Evolutionary conservation across 2,329 filamentous ascomycete species (phyloP).

Genomic region (Hymenoscyphus salicellus): DNA sequence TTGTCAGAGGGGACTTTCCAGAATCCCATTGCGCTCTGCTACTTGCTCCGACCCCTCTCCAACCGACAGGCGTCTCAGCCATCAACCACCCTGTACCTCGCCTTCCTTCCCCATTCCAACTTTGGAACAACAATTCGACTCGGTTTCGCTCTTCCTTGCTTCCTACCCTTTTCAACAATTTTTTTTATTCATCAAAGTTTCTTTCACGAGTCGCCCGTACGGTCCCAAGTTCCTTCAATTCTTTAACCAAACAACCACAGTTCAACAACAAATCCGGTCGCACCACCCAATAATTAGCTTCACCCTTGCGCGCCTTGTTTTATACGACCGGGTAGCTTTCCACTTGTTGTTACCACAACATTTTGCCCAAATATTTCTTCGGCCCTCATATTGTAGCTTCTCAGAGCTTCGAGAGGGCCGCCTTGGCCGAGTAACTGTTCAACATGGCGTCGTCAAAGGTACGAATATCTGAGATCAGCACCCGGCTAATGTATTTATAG

Average conservation of each 20-base stretch:
- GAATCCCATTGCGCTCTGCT: conserved; percentile 1
- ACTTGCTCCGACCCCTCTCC: neutral
- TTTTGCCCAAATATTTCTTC: conserved; percentile 25
- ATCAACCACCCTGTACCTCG: conserved; percentile 4
- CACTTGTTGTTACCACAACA: conserved; percentile 26
- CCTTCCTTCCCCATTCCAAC: conserved; percentile 4
- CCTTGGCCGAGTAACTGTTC: conserved; percentile 36
- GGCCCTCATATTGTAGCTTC: conserved; percentile 37
- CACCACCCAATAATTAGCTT: conserved; percentile 6
- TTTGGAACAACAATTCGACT: neutral
- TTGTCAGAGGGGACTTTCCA: neutral
- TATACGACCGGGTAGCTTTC: conserved; percentile 28
- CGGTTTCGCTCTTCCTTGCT: conserved; percentile 16
- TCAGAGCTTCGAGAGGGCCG: conserved; percentile 37
- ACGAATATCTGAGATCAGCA: conserved; percentile 35
- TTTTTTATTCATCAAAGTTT: neutral
- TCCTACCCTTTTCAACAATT: conserved; percentile 8
- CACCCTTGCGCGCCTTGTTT: conserved; percentile 26
- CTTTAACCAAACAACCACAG: neutral
- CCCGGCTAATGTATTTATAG: conserved; percentile 32
- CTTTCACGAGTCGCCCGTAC: neutral
- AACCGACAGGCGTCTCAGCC: conserved; percentile 6
- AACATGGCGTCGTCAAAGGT: conserved; percentile 63
- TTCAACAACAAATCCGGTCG: neutral
- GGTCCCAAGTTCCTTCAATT: neutral